phyloP scores from a whole-genome alignment of 345 rosid species.

The Clausena lansium region DNA sequence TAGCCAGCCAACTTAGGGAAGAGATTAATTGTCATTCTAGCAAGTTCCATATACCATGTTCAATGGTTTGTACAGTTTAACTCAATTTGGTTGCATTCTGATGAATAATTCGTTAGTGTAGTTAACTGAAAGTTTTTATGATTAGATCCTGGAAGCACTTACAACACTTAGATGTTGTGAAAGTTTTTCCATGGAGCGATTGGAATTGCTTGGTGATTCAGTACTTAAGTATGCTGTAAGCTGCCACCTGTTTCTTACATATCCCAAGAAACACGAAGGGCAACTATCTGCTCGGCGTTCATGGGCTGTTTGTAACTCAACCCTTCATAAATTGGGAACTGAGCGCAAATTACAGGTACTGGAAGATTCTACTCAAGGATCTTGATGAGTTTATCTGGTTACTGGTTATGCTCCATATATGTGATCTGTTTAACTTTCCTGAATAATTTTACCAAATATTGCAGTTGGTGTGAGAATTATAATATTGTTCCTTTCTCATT shows the following conservation, averaged over 20 bases:
- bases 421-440: background rate
- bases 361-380: background rate
- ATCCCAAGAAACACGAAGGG: constrained; percentile 72
- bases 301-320: constrained; percentile 55
- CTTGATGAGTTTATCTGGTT: background rate
- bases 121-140: constrained; percentile 6
- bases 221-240: constrained; percentile 78
- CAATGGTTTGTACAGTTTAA: constrained; percentile 47
- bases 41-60: constrained; percentile 50
- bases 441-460: background rate
- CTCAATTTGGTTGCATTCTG: constrained; percentile 4
- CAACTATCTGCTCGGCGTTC: constrained; percentile 48
- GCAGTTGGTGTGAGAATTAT: background rate
- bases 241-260: constrained; percentile 65
- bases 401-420: background rate
- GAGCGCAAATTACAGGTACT: constrained; percentile 66
- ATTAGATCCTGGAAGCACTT: constrained; percentile 77
- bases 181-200: constrained; percentile 87
- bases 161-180: constrained; percentile 73
- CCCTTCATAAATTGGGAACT: constrained; percentile 63
- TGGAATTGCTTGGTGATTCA: constrained; percentile 97
- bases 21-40: constrained; percentile 54
- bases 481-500: constrained; percentile 17
- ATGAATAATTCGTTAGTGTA: constrained; percentile 1
- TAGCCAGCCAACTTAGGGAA: constrained; percentile 87